Base-by-base conservation (phyloP, 1,284 basidiomycete species). In the Puccinia novopanici region DNA sequence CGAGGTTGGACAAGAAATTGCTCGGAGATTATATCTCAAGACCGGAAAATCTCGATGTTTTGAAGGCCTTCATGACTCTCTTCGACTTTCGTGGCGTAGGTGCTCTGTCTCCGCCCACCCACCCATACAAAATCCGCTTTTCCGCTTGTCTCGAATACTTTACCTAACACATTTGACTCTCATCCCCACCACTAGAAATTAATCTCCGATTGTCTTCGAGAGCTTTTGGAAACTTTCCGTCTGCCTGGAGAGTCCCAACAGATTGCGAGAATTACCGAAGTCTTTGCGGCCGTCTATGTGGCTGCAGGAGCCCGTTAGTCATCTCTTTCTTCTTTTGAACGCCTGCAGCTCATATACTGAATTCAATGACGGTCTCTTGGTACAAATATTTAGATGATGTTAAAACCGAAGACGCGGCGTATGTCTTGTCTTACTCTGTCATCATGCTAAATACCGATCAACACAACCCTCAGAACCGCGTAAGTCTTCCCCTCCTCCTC, bases 371-470 rank as follows among this genome's bases (percentile, higher is more conserved):
- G 50, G 3, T n/a, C 37, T 30, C 10, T 22, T 9, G 0, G 6
- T 17, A 45, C 45, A 73, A 72, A 34, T 34, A 34, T 34, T 34
- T 82, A 92, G 93, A 90, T 68, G 95, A 95, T 84, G 92, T 99
- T 83, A 93, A 92, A 84, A 92, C 89, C 61, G 91, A 94, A 86
- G 97, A 99, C 86, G 93, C 96, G 0, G 93, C 94, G 30, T 97
- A 98, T 86, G 92, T 99, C 3, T 87, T 99, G 37, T 90, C 96
- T 0, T 99, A 92, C 86, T 98, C 96, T 0, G 91, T 99, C 82
- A 98, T 99, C 86, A 91, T 99, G 94, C 90, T 99, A 81, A 99
- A 99, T 86, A 99, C 97, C 1, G 97, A 99, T 87, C 90, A 91
- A 81, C 96, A 98, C 86, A 98, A 94, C 85, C 95, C 96, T n/a